Conservation (phyloP, 805 yeast species). For the Candida boleticola region DNA sequence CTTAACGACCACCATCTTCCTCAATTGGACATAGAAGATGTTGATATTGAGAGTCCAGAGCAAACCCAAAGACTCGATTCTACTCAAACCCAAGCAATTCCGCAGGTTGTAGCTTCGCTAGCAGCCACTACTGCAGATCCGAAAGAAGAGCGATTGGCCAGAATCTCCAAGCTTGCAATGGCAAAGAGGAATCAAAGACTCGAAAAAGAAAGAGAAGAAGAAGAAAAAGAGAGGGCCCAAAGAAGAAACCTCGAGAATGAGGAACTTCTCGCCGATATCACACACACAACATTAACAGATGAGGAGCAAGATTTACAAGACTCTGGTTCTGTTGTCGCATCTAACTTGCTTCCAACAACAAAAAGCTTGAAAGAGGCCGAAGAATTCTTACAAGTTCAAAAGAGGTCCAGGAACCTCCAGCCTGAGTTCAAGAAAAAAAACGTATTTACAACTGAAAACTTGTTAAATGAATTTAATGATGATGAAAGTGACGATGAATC, state of each 20-base stretch:
- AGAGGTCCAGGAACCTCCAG: slow-evolving; percentile 27
- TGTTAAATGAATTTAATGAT: slow-evolving; percentile 33
- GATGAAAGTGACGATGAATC: slow-evolving; percentile 12
- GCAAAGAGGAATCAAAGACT: slow-evolving; percentile 12
- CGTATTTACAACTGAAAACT: slow-evolving; percentile 26
- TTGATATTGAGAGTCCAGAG: slow-evolving; percentile 5
- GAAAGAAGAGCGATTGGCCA: slow-evolving; percentile 16
- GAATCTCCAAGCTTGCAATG: slow-evolving; percentile 17
- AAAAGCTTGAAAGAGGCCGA: slow-evolving; percentile 32
- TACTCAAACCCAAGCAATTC: slow-evolving; percentile 6
- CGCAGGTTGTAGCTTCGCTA: no score
- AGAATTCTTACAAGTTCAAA: slow-evolving; percentile 32
- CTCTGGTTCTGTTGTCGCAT: slow-evolving; percentile 20
- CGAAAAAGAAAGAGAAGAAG: background rate
- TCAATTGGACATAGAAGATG: slow-evolving; percentile 26
- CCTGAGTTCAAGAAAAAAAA: slow-evolving; percentile 28
- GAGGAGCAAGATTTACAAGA: slow-evolving; percentile 37
- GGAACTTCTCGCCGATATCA: slow-evolving; percentile 30
- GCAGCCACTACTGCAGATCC: slow-evolving; percentile 1
- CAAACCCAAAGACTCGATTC: background rate
- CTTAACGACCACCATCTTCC: slow-evolving; percentile 23
- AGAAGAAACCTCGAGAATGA: slow-evolving; percentile 14
- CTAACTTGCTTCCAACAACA: slow-evolving; percentile 12
- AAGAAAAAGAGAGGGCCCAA: slow-evolving; percentile 3
- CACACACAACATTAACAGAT: slow-evolving; percentile 33